These are phyloP conservation scores for Hysterangium stoloniferum DNA, from an alignment of 768 basidiomycete genomes.

Conservation along the genomic window DNA sequence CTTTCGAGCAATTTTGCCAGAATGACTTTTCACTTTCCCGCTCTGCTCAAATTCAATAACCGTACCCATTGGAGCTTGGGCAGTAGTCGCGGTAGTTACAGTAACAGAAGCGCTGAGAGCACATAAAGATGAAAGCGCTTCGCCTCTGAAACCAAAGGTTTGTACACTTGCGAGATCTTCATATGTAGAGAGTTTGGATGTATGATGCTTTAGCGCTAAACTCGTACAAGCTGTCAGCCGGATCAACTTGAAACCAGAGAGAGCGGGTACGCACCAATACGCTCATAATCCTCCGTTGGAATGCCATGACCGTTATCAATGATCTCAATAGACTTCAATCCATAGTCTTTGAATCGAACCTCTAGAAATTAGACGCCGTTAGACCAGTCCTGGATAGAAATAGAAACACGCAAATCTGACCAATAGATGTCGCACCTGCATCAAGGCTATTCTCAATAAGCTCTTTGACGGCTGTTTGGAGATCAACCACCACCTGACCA, in stretches of 20 bases:
- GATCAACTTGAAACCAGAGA: background rate
- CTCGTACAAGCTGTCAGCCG: background rate
- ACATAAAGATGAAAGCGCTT: slow-evolving; percentile 91
- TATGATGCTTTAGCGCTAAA: slow-evolving; percentile 83
- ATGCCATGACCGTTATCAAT: slow-evolving; percentile 92
- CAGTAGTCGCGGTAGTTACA: slow-evolving; percentile 65
- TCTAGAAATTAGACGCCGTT: slow-evolving; percentile 39
- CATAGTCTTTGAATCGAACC: slow-evolving; percentile 84
- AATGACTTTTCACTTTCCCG: slow-evolving; percentile 49
- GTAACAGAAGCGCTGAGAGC: slow-evolving; percentile 65
- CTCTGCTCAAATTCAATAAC: slow-evolving; percentile 62
- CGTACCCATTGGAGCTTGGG: slow-evolving; percentile 71
- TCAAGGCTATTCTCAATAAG: slow-evolving; percentile 95
- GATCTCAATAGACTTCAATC: slow-evolving; percentile 76
- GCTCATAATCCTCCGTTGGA: slow-evolving; percentile 62
- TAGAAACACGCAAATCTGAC: slow-evolving; percentile 32
- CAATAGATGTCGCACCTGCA: slow-evolving; percentile 81
- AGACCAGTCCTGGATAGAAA: background rate
- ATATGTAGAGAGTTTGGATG: slow-evolving; percentile 80
- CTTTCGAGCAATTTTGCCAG: slow-evolving; percentile 65
- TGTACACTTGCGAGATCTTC: slow-evolving; percentile 61
- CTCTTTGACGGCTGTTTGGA: slow-evolving; percentile 93
- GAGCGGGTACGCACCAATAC: slow-evolving; percentile 64
- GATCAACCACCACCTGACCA: slow-evolving; percentile 90
- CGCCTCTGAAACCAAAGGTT: slow-evolving; percentile 94